Base-by-base conservation (phyloP, 371 early-diverging fungal species). In the Actinomucor elegans region DNA sequence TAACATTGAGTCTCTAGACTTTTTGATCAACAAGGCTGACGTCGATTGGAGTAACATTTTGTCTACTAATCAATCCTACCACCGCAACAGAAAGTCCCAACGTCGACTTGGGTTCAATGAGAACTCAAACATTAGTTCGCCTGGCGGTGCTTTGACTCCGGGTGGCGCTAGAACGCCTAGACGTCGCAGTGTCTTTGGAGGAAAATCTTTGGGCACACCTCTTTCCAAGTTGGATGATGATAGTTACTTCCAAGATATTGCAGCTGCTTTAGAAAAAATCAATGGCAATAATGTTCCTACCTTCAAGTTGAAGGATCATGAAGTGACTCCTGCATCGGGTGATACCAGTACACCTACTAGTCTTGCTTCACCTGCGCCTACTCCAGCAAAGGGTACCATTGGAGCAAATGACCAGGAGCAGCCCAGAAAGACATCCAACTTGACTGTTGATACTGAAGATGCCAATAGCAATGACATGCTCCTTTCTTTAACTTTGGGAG, bases 1-100 rank as follows among this genome's bases (percentile, higher is more conserved):
- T 21, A 87, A 86, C 57, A 86, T 94, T 51, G 90, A 89, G 52
- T 85, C 86, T 2, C 75, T 94, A n/a, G 94, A 93, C 62, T 94
- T 94, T 67, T 66, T 94, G 64, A 81, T 89, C 21, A 79, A 77
- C 59, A 85, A 84, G 67, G 73, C 81, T 17, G 85, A 85, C 28
- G 73, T 80, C n/a, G 83, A 90, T 31, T 91, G 91, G 92, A 68
- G 83, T 36, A 68, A 67, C 5, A 80, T 90, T n/a, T 67, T 93
- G 31, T 67, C 78, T 20, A 80, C 68, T 4, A 74, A 79, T 31
- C 69, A 71, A 18, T 64, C 71, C 15, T 66, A 67, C 20, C 61
- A 59, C 20, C 57, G 61, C 28, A 64, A 75, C 33, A 41, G 60
- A 29, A 50, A 60, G 38, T 38, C 72, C 28, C 56, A 67, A 32